Evolutionary conservation across 192 early-diverging fungal genomes (phyloP).

Genomic region (Phycomyces blakesleeanus): DNA sequence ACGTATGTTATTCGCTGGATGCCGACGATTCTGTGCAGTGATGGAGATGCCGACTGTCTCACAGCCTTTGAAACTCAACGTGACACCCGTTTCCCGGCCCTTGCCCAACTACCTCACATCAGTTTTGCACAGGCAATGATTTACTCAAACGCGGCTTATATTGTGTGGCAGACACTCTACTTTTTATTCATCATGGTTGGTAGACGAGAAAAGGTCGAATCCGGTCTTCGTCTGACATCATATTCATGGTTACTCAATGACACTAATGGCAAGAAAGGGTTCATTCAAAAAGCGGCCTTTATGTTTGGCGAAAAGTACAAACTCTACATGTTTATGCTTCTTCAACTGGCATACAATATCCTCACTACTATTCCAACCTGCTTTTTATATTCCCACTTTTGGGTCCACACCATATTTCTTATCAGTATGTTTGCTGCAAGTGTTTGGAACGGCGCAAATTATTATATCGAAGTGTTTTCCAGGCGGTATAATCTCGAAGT

Average conservation of each 20-base stretch:
- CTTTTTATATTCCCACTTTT: constrained; percentile 49
- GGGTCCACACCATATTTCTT: constrained; percentile 51
- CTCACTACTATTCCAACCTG: constrained; percentile 44
- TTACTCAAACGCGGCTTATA: constrained; percentile 19
- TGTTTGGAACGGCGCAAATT: constrained; percentile 64
- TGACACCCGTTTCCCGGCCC: constrained; percentile 39
- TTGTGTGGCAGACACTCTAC: constrained; percentile 32
- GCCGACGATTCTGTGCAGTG: constrained; percentile 18
- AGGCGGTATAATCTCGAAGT: constrained; percentile 44
- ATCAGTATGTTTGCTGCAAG: constrained; percentile 49
- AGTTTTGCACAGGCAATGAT: constrained; percentile 15
- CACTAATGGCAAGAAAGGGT: constrained; percentile 27
- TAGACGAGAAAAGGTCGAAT: constrained; percentile 31
- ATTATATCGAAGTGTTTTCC: constrained; percentile 70
- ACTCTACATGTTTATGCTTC: constrained; percentile 54
- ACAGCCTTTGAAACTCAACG: constrained; percentile 27
- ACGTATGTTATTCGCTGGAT: constrained; percentile 60
- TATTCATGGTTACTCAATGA: constrained; percentile 62
- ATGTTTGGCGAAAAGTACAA: constrained; percentile 50
- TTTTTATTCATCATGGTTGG: constrained; percentile 32
- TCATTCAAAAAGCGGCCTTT: constrained; percentile 40
- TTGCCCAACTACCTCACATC: constrained; percentile 25
- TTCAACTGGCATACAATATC: constrained; percentile 54
- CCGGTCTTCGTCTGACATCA: constrained; percentile 48
- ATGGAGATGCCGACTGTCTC: constrained; percentile 8